Evolutionary conservation across 257 asterid genomes (phyloP), one percentile per base, ranked within the genome.

Genomic region (Hygrophila difformis): DNA sequence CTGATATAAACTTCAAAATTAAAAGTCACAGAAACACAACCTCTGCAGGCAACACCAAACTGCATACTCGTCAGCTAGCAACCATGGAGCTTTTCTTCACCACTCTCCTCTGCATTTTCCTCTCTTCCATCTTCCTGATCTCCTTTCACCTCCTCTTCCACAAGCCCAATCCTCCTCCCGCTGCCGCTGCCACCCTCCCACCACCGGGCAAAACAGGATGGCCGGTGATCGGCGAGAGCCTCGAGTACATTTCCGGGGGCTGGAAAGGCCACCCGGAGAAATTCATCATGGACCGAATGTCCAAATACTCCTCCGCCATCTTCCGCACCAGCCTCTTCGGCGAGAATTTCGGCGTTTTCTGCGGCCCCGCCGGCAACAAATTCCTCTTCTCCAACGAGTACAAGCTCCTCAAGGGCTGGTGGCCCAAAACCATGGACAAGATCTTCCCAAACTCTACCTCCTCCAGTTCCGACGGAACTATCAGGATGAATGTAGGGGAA

Each of bases 151-250:
- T 73, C 15, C 60, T 74, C 29, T 70, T 60, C 58, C 53, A 63
- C 68, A 66, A 67, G 54, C 41, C 46, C 18, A 69, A 57, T 0
- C 52, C n/a, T n/a, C n/a, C n/a, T n/a, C 43, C 60, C 2, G 36
- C 12, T 53, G 13, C 58, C 23, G 14, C 4, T 2, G 56, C 28
- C 5, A n/a, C 65, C 49, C 55, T 71, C 10, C 83, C 76, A 0
- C 81, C 76, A n/a, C n/a, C n/a, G 1, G 84, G 88, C 1, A 71
- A 37, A 8, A 62, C 68, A 3, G 88, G 88, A 8, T 75, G 73
- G 84, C 88, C 84, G n/a, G 16, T 75, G 18, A 31, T 78, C 18
- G 81, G 84, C 3, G 88, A 75, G 50, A 75, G 64, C 72, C 64
- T 69, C 15, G 74, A 57, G n/a, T 73, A 72, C 39, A 71, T 73